phyloP scores from a whole-genome alignment of 805 yeast genomes.

The Cyberlindnera mrakii region DNA sequence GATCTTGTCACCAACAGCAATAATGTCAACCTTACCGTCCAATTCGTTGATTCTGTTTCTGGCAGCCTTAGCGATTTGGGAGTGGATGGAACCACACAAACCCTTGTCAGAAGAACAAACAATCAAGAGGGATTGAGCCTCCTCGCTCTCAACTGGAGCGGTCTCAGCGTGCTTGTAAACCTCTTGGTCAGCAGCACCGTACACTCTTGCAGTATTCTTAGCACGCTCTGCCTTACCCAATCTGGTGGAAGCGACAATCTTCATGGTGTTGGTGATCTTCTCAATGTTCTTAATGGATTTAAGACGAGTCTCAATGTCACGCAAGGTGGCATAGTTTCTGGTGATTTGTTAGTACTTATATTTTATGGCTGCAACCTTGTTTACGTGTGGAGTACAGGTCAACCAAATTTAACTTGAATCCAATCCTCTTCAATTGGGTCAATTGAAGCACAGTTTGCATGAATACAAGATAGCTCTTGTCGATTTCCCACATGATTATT shows the following conservation, averaged over 20 bases:
- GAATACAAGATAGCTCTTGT: no score
- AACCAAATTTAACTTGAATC: no score
- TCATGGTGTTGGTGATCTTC: constrained; percentile 99
- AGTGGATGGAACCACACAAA: constrained; percentile 96
- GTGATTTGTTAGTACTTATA: not conserved
- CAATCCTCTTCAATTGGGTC: no score
- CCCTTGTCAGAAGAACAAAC: constrained; percentile 97
- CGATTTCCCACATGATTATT: not conserved
- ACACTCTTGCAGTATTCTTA: constrained; percentile 80
- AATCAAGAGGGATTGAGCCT: constrained; percentile 61
- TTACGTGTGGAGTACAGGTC: no score
- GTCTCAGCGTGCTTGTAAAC: constrained; percentile 83
- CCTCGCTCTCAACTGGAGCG: constrained; percentile 37
- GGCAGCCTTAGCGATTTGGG: constrained; percentile 87
- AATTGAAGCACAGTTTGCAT: no score
- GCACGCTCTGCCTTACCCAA: constrained; percentile 93
- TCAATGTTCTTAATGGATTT: constrained; percentile 98
- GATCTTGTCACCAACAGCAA: constrained; percentile 91
- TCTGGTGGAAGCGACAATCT: constrained; percentile 97
- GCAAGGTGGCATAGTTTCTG: constrained; percentile 95
- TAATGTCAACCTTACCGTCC: constrained; percentile 63
- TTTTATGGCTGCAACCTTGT: no score
- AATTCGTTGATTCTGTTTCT: constrained; percentile 57
- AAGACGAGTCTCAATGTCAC: constrained; percentile 97
- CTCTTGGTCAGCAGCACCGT: constrained; percentile 72